Evolutionary conservation across 352 stramenopile genomes (phyloP).

Genomic region (Phytophthora melonis): DNA sequence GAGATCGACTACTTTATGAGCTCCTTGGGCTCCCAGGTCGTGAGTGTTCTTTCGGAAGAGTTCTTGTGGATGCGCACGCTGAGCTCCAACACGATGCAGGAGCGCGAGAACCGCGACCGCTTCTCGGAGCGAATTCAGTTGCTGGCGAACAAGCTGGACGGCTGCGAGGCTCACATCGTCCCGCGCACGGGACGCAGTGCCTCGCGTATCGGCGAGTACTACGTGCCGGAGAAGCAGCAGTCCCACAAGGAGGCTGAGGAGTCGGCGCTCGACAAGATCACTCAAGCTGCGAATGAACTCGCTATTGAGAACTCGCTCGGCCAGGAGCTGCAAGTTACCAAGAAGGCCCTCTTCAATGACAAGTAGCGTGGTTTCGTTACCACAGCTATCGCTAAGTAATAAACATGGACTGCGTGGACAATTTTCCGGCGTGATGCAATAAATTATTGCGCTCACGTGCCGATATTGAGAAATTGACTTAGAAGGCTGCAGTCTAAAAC

Average conservation of each 20-base stretch:
- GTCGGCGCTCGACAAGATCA: slow-evolving; percentile 88
- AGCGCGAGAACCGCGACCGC: slow-evolving; percentile 90
- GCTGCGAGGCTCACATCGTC: slow-evolving; percentile 70
- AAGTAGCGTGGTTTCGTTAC: slow-evolving; percentile 54
- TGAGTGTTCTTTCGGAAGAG: slow-evolving; percentile 94
- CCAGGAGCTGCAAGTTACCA: slow-evolving; percentile 84
- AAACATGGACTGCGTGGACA: slow-evolving; percentile 32
- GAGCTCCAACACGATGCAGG: slow-evolving; percentile 91
- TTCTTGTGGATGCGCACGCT: slow-evolving; percentile 94
- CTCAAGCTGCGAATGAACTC: slow-evolving; percentile 87
- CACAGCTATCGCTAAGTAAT: slow-evolving; percentile 29
- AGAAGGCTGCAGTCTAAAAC: slow-evolving; percentile 41
- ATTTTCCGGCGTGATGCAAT: slow-evolving; percentile 22
- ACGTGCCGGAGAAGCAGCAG: slow-evolving; percentile 85
- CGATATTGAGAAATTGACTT: slow-evolving; percentile 5
- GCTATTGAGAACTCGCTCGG: slow-evolving; percentile 86
- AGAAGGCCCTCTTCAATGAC: slow-evolving; percentile 89
- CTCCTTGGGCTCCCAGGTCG: slow-evolving; percentile 89
- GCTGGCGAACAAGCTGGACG: slow-evolving; percentile 86
- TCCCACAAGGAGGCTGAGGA: slow-evolving; percentile 74
- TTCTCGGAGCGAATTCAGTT: slow-evolving; percentile 92
- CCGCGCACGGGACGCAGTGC: slow-evolving; percentile 56
- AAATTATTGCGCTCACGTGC: slow-evolving; percentile 34
- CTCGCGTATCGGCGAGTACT: slow-evolving; percentile 87
- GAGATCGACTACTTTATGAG: slow-evolving; percentile 98